phyloP scores from a whole-genome alignment of 345 rosid species.

The Hypericum perforatum region DNA sequence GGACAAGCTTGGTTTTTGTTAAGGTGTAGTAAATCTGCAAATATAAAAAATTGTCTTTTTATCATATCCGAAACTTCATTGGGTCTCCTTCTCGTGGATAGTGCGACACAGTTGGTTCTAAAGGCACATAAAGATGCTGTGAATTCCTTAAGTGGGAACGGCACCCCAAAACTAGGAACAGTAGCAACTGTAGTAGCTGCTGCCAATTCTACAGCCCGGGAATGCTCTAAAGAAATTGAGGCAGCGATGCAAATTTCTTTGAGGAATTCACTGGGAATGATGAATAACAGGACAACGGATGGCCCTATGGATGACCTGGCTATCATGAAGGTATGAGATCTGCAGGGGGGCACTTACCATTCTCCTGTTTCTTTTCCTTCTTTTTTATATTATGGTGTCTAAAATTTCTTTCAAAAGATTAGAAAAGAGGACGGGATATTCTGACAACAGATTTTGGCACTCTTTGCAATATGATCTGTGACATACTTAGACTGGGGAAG shows the following conservation, averaged over 20 bases:
- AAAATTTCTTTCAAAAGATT: too few relatives aligned
- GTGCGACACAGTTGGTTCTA: constrained; percentile 86
- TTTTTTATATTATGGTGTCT: too few relatives aligned
- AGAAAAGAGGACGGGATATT: too few relatives aligned
- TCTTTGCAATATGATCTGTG: too few relatives aligned
- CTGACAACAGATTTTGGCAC: too few relatives aligned
- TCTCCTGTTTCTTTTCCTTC: too few relatives aligned
- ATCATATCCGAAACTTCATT: not conserved
- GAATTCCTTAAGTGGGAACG: constrained; percentile 79
- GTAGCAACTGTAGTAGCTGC: constrained; percentile 95
- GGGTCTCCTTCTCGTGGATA: constrained; percentile 20
- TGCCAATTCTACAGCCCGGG: constrained; percentile 91
- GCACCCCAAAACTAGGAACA: constrained; percentile 80
- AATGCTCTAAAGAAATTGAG: constrained; percentile 95
- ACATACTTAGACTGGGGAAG: too few relatives aligned
- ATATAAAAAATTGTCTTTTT: not conserved
- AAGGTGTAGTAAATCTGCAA: not conserved
- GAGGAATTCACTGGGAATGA: constrained; percentile 76
- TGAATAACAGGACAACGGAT: constrained; percentile 46
- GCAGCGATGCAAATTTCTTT: constrained; percentile 95
- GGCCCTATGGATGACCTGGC: constrained; percentile 92
- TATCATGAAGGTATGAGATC: constrained; percentile 67
- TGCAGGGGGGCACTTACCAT: too few relatives aligned
- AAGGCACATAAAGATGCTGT: constrained; percentile 98
- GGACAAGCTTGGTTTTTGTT: not conserved